Conservation (phyloP, 1,284 basidiomycete genomes). For the Xerocomus nothofagi region DNA sequence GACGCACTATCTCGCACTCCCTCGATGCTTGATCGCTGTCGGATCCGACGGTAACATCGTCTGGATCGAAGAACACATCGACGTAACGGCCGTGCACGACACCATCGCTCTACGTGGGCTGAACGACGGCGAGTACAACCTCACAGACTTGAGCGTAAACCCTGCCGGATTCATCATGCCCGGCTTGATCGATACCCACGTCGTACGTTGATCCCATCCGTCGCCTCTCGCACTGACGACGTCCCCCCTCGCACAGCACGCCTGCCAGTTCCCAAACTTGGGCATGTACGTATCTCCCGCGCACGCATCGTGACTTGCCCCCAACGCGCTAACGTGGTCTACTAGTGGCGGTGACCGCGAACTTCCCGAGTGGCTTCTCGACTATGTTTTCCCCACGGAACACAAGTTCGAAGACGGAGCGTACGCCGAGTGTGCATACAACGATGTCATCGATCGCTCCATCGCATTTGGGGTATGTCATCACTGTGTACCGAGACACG, state of each 20-base stretch:
- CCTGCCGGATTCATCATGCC: slow-evolving; percentile 80
- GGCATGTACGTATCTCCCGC: slow-evolving; percentile 54
- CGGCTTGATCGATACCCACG: slow-evolving; percentile 89
- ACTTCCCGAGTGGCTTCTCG: slow-evolving; percentile 84
- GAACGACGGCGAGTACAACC: slow-evolving; percentile 1
- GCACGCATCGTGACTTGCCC: not conserved
- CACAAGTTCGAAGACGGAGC: slow-evolving; percentile 63
- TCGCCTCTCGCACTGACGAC: not conserved
- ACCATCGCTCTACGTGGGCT: slow-evolving; percentile 45
- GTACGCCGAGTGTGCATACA: slow-evolving; percentile 74
- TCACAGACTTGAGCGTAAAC: slow-evolving; percentile 42
- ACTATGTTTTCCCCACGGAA: slow-evolving; percentile 89
- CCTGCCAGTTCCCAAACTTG: slow-evolving; percentile 84
- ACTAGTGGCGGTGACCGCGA: slow-evolving; percentile 71
- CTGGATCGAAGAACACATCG: slow-evolving; percentile 65
- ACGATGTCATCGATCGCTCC: slow-evolving; percentile 69
- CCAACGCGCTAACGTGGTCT: not conserved
- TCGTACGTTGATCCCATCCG: slow-evolving; percentile 46
- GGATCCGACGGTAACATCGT: slow-evolving; percentile 57
- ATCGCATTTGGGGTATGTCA: slow-evolving; percentile 74
- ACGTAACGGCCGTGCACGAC: slow-evolving; percentile 43
- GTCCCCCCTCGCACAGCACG: slow-evolving; percentile 76
- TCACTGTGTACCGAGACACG: not conserved
- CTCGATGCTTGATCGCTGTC: slow-evolving; percentile 61
- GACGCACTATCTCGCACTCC: slow-evolving; percentile 53